Base-by-base conservation (phyloP, 1,284 basidiomycete species). In the Marasmius fiardii region DNA sequence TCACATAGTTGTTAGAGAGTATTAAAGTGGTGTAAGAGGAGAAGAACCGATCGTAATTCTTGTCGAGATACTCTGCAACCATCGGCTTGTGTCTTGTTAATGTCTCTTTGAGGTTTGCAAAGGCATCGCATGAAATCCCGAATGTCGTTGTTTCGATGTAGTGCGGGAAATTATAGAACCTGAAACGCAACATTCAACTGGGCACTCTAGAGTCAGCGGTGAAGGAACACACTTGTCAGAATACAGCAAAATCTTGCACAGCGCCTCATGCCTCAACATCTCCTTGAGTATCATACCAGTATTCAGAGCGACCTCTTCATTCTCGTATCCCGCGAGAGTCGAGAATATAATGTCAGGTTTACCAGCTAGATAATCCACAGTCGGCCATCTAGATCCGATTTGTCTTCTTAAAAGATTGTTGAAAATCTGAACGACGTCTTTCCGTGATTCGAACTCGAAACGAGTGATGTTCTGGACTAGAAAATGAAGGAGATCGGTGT, bases 121-220 rank as follows among this genome's bases (percentile, higher is more conserved):
- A 97, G 4, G 96, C 96, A 69, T 99, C 97, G 64, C 96, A 98
- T 0, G 95, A 97, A 60, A 98, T 93, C 8, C 96, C 96, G 68
- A 99, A 99, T 21, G 96, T 98, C 2, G 95, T 96, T 52, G 90
- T 91, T 74, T 99, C 97, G 63, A 99, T 98, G 73, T 96, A 96
- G 66, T 93, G 86, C 8, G 95, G 93, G 73, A 96, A 99, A 58
- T 86, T 90, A 78, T 98, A 99, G 74, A 99, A 98, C 64, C 95
- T 95, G 65, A 16, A 23, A 2, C 56, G 33, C 45, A 43, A 43
- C n/a, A 28, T 31, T 50, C 33, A 26, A 21, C 12, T n/a, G 41
- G 12, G 20, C 21, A 23, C 44, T 16, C 39, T 44, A 51, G 7
- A 41, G 43, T 28, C 44, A 16, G 41, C 37, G 56, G 41, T 26